phyloP scores from a whole-genome alignment of 2,329 filamentous ascomycete species.

The Sclerotinia borealis region DNA sequence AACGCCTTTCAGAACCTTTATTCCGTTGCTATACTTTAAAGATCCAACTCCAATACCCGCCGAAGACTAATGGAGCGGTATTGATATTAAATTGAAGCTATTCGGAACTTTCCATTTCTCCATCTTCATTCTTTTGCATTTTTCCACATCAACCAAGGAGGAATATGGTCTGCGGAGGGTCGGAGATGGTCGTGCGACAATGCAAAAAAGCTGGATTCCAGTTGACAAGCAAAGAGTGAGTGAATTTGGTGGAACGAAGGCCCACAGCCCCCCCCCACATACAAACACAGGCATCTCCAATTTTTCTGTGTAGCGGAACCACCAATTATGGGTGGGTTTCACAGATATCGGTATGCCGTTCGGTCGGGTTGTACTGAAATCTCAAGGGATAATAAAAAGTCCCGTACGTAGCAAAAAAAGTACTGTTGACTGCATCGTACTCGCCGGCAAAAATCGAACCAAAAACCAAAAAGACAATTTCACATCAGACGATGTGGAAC shows the following conservation, averaged over 20 bases:
- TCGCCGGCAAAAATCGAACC: neutral
- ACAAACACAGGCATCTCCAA: neutral
- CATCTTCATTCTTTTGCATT: no score
- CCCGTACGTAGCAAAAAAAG: neutral
- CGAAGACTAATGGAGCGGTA: neutral
- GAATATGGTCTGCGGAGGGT: no score
- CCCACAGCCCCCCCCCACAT: neutral
- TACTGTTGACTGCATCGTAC: neutral
- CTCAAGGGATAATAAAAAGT: neutral
- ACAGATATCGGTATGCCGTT: neutral
- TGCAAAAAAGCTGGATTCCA: neutral
- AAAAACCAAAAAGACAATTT: neutral
- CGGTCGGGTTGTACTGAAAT: no score
- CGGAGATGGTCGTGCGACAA: no score
- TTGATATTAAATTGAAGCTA: neutral
- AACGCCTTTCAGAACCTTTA: neutral
- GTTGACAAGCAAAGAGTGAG: neutral
- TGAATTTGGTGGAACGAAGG: neutral
- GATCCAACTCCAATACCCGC: neutral
- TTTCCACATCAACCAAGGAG: no score
- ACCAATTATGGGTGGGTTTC: no score
- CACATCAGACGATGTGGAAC: no score
- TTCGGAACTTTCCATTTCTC: no score
- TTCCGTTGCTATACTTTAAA: neutral
- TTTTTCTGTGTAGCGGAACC: neutral